Evolutionary conservation across 305 asterid genomes (phyloP).

Genomic region (Fraxinus sp.): DNA sequence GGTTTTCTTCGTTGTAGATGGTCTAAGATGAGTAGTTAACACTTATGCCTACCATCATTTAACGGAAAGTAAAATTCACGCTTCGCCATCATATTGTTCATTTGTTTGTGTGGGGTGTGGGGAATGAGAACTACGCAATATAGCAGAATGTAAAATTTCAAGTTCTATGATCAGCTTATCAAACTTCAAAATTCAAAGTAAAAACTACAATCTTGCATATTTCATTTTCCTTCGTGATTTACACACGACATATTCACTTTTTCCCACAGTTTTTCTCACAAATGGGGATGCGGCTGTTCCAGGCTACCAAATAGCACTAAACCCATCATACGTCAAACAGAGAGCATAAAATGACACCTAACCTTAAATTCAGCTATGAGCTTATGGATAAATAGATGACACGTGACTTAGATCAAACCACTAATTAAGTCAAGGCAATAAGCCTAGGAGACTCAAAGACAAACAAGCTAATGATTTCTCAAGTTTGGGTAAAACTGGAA

Average conservation of each 20-base stretch:
- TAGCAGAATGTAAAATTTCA: not conserved
- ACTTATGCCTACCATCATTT: not conserved
- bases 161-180: not conserved
- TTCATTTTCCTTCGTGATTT: not conserved
- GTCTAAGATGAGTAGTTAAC: not conserved
- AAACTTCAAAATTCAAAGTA: not conserved
- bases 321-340: not conserved
- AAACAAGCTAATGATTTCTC: not conserved
- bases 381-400: not conserved
- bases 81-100: not conserved
- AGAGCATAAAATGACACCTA: not conserved
- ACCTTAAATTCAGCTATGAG: not conserved
- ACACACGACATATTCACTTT: not conserved
- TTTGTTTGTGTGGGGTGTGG: not conserved
- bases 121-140: not conserved
- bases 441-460: not conserved
- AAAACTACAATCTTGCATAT: not conserved
- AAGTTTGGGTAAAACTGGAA: not conserved
- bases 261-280: not conserved
- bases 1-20: no score
- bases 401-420: not conserved
- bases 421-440: not conserved
- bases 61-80: not conserved
- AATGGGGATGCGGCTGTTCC: not conserved
- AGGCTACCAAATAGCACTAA: not conserved